Percentiles rank a stretch among this genome's conserved stretches.
Evolutionary conservation across 495 filamentous ascomycete species (phyloP).

Genomic region (Pseudevernia furfuracea): DNA sequence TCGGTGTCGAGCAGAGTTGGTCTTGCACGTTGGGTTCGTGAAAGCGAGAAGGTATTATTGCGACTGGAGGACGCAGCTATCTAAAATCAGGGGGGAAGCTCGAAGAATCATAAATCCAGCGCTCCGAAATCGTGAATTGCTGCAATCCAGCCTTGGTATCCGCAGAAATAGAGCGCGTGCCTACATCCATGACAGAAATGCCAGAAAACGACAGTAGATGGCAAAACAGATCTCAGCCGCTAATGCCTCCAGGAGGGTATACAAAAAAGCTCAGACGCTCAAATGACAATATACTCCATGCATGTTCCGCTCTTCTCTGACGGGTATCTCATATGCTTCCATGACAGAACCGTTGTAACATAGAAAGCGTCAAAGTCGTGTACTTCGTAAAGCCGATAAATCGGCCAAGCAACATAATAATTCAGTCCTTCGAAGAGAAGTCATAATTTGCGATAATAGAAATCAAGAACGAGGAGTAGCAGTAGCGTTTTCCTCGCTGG

Average conservation of each 20-base stretch:
- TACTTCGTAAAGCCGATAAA: slow-evolving; percentile 10
- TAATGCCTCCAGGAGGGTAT: slow-evolving; percentile 2
- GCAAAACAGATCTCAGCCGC: not conserved
- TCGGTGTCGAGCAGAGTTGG: not conserved
- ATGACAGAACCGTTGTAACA: slow-evolving; percentile 15
- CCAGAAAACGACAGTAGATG: slow-evolving; percentile 14
- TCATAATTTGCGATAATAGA: not conserved
- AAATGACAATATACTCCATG: not conserved
- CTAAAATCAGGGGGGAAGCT: not conserved
- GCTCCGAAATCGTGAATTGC: slow-evolving; percentile 2
- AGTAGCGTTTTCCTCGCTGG: slow-evolving; percentile 58
- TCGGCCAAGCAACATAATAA: slow-evolving; percentile 13
- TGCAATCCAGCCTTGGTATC: slow-evolving; percentile 15
- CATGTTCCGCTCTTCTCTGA: slow-evolving; percentile 12
- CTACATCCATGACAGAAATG: not conserved
- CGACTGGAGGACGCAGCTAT: not conserved
- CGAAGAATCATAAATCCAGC: not conserved
- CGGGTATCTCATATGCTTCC: slow-evolving; percentile 21
- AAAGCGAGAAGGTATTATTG: not conserved
- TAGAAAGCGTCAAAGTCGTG: slow-evolving; percentile 15
- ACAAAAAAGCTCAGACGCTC: not conserved
- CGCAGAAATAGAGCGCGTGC: not conserved
- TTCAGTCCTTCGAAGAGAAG: slow-evolving; percentile 13
- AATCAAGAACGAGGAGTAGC: slow-evolving; percentile 9
- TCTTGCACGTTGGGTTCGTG: not conserved